phyloP scores from a whole-genome alignment of 2,329 filamentous ascomycete species.

The Fusarium redolens region DNA sequence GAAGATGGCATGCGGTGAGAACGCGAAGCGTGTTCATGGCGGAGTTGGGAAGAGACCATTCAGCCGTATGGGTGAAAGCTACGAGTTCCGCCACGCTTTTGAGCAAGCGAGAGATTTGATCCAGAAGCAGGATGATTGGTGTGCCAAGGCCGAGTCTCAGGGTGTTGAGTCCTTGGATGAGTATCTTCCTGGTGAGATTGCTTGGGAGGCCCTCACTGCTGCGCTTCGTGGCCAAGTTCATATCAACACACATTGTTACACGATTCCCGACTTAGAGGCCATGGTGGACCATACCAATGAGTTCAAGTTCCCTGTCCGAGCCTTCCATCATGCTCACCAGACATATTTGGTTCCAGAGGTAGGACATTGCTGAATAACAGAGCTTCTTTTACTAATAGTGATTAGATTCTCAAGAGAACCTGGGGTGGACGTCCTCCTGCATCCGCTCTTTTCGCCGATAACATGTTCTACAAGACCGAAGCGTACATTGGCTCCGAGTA shows the following conservation, averaged over 20 bases:
- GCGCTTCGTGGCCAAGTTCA: constrained; percentile 74
- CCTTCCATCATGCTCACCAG: constrained; percentile 78
- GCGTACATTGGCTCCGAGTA: constrained; percentile 72
- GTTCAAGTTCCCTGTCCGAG: constrained; percentile 73
- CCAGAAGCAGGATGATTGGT: constrained; percentile 76
- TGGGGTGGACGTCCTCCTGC: constrained; percentile 66
- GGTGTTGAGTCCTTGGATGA: constrained; percentile 63
- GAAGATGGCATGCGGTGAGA: constrained; percentile 82
- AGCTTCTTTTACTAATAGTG: not conserved
- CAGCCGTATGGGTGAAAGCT: constrained; percentile 75
- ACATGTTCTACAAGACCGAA: constrained; percentile 79
- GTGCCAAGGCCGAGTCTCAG: constrained; percentile 62
- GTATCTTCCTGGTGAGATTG: constrained; percentile 71
- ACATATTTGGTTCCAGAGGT: constrained; percentile 73
- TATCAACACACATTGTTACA: constrained; percentile 79
- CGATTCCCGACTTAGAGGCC: constrained; percentile 74
- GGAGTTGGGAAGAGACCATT: constrained; percentile 63
- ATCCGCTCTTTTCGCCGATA: constrained; percentile 75
- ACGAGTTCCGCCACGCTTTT: constrained; percentile 75
- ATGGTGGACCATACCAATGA: constrained; percentile 78
- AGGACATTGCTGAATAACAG: no score
- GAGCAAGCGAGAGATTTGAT: constrained; percentile 69
- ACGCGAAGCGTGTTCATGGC: constrained; percentile 72
- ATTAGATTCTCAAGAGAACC: constrained; percentile 65
- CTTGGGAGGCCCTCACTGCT: constrained; percentile 72